Evolutionary conservation across 768 basidiomycete genomes (phyloP).

Genomic region (Pulveroboletus sp.): DNA sequence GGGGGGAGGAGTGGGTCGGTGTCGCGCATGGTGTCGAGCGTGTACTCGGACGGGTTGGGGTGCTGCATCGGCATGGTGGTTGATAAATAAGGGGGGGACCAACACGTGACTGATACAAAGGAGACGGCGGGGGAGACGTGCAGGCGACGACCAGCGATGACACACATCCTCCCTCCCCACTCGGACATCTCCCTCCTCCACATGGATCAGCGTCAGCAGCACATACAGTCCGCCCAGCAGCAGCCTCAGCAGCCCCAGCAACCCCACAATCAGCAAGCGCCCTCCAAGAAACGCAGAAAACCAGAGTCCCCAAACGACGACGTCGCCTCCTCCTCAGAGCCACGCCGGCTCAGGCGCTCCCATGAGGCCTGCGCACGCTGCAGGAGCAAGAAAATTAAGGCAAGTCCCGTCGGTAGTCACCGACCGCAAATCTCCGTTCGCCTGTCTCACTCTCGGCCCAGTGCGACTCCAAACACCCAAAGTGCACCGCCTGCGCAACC

Average conservation of each 20-base stretch:
- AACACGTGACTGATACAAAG: slow-evolving; percentile 27
- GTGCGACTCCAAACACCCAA: slow-evolving; percentile 90
- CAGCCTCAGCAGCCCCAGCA: slow-evolving; percentile 31
- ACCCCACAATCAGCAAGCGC: slow-evolving; percentile 32
- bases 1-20: slow-evolving; percentile 26
- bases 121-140: slow-evolving; percentile 15
- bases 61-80: slow-evolving; percentile 22
- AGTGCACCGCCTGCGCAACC: slow-evolving; percentile 80
- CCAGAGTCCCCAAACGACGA: slow-evolving; percentile 54
- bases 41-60: slow-evolving; percentile 51
- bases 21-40: slow-evolving; percentile 54
- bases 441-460: slow-evolving; percentile 41
- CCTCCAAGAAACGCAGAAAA: slow-evolving; percentile 58
- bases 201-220: slow-evolving; percentile 64
- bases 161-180: slow-evolving; percentile 47
- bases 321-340: slow-evolving; percentile 56
- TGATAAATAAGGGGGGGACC: background rate
- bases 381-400: slow-evolving; percentile 97
- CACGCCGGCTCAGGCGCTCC: slow-evolving; percentile 77
- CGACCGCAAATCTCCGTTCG: slow-evolving; percentile 80
- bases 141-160: slow-evolving; percentile 33
- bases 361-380: slow-evolving; percentile 92
- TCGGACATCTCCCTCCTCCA: slow-evolving; percentile 53
- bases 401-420: slow-evolving; percentile 61
- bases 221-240: slow-evolving; percentile 35